Percentiles rank a stretch among this genome's conserved stretches.
Conservation (phyloP, 176 grass and related monocot species). For the Leersia perrieri region DNA sequence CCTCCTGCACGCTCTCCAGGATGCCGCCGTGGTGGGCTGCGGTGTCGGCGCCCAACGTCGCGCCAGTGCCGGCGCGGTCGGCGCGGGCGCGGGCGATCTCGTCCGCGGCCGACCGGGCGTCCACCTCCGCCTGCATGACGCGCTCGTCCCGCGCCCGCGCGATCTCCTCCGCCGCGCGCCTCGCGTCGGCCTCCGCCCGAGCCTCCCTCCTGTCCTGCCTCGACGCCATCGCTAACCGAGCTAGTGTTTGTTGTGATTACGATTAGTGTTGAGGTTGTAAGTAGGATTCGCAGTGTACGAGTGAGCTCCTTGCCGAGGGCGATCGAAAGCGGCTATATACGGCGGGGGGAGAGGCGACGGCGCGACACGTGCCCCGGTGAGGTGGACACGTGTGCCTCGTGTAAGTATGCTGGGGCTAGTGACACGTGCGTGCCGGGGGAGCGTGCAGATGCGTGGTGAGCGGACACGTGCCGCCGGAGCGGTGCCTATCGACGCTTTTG, state of each 20-base stretch:
- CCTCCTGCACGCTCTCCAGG: conserved; percentile 57
- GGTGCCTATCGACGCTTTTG: background rate
- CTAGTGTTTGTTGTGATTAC: too few species aligned
- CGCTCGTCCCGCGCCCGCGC: conserved; percentile 35
- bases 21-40: too few species aligned
- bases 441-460: background rate
- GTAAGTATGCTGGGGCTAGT: background rate
- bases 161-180: conserved; percentile 65
- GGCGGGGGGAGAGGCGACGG: background rate
- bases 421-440: conserved; percentile 17
- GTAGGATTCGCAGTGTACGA: background rate
- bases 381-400: background rate
- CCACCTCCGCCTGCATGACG: too few species aligned
- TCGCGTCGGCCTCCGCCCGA: too few species aligned
- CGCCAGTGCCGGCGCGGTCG: conserved; percentile 18
- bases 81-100: conserved; percentile 52
- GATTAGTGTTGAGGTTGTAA: background rate
- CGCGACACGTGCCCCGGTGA: conserved; percentile 26
- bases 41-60: too few species aligned
- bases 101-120: conserved; percentile 45
- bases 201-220: conserved; percentile 42
- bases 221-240: too few species aligned
- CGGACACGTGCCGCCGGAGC: conserved; percentile 22
- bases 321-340: conserved; percentile 32
- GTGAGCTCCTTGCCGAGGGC: background rate